Evolutionary conservation across 768 basidiomycete genomes (phyloP), one percentile per base, ranked within the genome.

Genomic region (Hygrophorus pudorinus): DNA sequence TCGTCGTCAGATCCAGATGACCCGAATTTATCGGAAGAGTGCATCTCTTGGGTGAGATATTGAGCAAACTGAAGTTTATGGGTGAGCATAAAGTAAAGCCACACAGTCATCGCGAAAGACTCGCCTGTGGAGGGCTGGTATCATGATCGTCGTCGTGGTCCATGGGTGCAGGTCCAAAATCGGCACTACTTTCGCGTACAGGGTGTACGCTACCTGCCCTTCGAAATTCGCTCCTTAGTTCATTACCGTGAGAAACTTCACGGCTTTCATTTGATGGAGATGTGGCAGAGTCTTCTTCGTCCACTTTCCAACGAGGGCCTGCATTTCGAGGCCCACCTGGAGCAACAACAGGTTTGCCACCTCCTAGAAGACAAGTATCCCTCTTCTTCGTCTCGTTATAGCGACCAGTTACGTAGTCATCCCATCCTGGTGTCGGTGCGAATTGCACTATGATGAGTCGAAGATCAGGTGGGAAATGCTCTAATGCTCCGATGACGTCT

Each of bases 401-500:
- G 29, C 87, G 67, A 4, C 87, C 88, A 2, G 73, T 78, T 32
- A 97, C 89, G 51, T 91, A 99, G 30, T 83, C 76, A 45, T 90
- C 82, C 96, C 96, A 99, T 37, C 79, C 68, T 1, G 71, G 76
- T 38, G 83, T 78, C 3, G 87, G 86, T 24, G 84, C 82, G 48
- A 76, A 79, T 38, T 70, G 67, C 36, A 75, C 69, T 47, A 96
- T 75, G 45, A 70, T 64, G 1, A 71, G 66, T 18, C 79, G 73
- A 17, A 96, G 70, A 24, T 92, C 89, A 12, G 75, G 69, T 0
- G 93, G 90, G 64, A 88, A 92, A 42, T 86, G 81, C 16, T 89
- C 82, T 47, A 98, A 74, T 7, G 93, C 86, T 45, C 79, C 79
- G 58, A 96, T 82, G 14, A 96, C 81, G 55, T 98, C 94, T 61